These are phyloP conservation scores for Ustilago bromivora DNA, from an alignment of 1,284 basidiomycete genomes.

Conservation along the genomic window DNA sequence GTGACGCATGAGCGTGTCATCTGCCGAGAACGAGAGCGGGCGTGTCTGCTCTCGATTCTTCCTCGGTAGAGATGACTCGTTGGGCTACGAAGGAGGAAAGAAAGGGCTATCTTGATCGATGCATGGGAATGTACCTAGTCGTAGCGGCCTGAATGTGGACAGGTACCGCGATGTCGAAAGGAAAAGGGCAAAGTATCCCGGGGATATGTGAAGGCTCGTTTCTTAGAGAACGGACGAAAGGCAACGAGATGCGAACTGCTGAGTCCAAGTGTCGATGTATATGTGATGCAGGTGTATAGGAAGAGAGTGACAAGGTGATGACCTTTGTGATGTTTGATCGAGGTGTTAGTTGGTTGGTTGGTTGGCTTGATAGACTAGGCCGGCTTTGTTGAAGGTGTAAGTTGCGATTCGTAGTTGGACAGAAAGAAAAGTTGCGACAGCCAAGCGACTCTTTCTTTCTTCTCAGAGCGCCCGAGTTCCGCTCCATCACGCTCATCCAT, in stretches of 20 bases:
- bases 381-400: not conserved
- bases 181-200: not conserved
- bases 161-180: constrained; percentile 5
- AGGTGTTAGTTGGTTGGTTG: not conserved
- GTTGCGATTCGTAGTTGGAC: not conserved
- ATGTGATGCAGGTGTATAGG: not conserved
- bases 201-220: no score
- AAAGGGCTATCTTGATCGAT: constrained; percentile 21
- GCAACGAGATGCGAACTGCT: not conserved
- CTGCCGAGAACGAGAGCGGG: constrained; percentile 38
- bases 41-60: constrained; percentile 26
- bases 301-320: constrained; percentile 4
- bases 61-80: constrained; percentile 23
- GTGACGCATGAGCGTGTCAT: constrained; percentile 49
- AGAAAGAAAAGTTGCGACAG: constrained; percentile 3
- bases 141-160: constrained; percentile 9
- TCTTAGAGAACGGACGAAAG: not conserved
- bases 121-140: constrained; percentile 16
- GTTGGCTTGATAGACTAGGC: constrained; percentile 8
- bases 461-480: constrained; percentile 22
- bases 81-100: not conserved
- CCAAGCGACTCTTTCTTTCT: constrained; percentile 16
- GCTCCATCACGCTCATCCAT: not conserved
- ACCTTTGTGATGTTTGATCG: not conserved
- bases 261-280: not conserved